phyloP scores from a whole-genome alignment of 129 eudicot genomes.

The Gnaphalium uliginosum region DNA sequence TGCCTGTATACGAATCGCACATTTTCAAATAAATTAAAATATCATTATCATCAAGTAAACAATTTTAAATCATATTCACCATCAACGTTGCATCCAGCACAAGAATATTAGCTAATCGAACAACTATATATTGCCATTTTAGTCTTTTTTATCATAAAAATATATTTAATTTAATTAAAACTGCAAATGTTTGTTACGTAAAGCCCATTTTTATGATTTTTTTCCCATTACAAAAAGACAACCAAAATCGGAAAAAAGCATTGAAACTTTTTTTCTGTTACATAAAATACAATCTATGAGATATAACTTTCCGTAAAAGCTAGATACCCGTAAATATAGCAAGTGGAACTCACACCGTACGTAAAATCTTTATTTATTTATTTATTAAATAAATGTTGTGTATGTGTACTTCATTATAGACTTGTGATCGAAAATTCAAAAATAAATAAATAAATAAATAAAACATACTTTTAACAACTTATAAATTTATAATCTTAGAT shows the following conservation, averaged over 20 bases:
- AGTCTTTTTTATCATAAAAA: neutral
- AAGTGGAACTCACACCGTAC: neutral
- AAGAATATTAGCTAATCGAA: too few relatives aligned
- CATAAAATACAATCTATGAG: neutral
- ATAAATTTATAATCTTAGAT: too few relatives aligned
- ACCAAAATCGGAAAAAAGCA: neutral
- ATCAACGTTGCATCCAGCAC: neutral
- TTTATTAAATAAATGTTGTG: too few relatives aligned
- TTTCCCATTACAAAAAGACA: neutral
- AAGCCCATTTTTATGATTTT: neutral
- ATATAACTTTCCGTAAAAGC: neutral
- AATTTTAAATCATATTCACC: neutral
- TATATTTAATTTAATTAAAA: neutral
- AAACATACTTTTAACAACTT: too few relatives aligned
- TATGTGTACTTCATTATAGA: too few relatives aligned
- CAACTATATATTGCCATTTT: neutral
- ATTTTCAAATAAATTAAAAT: too few relatives aligned
- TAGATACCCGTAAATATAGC: neutral
- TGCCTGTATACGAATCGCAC: too few relatives aligned
- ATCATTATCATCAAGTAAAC: neutral
- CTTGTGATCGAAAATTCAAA: too few relatives aligned
- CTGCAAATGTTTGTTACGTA: constrained; percentile 10
- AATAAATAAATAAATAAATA: too few relatives aligned
- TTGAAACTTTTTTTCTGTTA: neutral
- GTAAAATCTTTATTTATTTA: neutral